A percentile compares a stretch with the other conserved stretches of the same genome.
phyloP scores from a whole-genome alignment of 345 rosid species.

The Citrus trifoliata region DNA sequence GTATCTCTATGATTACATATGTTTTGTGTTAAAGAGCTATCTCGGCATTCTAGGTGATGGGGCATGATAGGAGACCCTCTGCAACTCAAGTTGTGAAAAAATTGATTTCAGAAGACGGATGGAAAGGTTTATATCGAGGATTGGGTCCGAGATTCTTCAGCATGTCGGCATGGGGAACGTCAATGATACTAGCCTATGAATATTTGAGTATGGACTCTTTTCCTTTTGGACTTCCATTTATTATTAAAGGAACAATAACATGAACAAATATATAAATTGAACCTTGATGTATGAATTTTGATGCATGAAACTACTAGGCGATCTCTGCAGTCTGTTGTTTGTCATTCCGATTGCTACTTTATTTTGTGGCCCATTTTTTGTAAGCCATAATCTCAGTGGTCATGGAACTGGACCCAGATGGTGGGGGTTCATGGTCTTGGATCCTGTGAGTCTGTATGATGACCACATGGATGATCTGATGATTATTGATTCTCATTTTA shows the following conservation, averaged over 20 bases:
- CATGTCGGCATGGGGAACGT: conserved; percentile 99
- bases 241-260: neutral
- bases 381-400: neutral
- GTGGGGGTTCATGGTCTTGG: neutral
- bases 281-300: neutral
- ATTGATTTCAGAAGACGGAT: conserved; percentile 85
- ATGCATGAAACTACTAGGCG: neutral
- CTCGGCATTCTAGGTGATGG: conserved; percentile 59
- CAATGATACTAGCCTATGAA: conserved; percentile 94
- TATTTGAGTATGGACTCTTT: conserved; percentile 75
- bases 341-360: neutral
- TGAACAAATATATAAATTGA: neutral
- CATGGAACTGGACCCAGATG: neutral
- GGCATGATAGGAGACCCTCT: conserved; percentile 72
- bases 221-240: neutral
- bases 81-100: conserved; percentile 63
- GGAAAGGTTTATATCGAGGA: conserved; percentile 91
- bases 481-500: neutral
- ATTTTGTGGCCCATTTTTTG: neutral
- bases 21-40: conserved; percentile 4
- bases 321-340: neutral
- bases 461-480: neutral
- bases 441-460: neutral
- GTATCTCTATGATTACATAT: neutral
- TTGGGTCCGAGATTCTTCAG: conserved; percentile 94